phyloP scores from a whole-genome alignment of 768 basidiomycete genomes.

The Exidia glandulosa region DNA sequence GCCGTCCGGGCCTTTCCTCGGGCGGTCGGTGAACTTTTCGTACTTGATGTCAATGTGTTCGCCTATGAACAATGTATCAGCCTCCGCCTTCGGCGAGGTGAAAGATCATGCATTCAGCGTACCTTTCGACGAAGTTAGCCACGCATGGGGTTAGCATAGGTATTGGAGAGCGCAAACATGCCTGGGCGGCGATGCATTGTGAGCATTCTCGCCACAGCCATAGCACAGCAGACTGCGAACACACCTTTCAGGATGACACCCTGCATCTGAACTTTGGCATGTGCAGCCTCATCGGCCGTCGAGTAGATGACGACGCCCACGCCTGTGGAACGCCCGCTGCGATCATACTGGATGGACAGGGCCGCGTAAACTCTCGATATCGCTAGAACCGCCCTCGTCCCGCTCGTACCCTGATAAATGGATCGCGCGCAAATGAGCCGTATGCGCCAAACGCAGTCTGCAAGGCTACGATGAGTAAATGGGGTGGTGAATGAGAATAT shows the following conservation, averaged over 20 bases:
- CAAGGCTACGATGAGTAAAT: slow-evolving; percentile 7
- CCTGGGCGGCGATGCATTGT: too few relatives aligned
- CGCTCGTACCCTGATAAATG: slow-evolving; percentile 84
- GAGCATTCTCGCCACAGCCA: too few relatives aligned
- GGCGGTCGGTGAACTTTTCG: slow-evolving; percentile 27
- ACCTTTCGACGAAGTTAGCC: too few relatives aligned
- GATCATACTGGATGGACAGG: slow-evolving; percentile 66
- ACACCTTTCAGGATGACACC: slow-evolving; percentile 84
- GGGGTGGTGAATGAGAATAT: too few relatives aligned
- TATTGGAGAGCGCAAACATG: too few relatives aligned
- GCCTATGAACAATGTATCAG: slow-evolving; percentile 28
- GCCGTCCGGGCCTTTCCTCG: slow-evolving; percentile 25
- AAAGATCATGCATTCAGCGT: too few relatives aligned
- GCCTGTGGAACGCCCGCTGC: slow-evolving; percentile 86
- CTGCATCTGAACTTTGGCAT: slow-evolving; percentile 75
- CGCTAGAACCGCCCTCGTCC: slow-evolving; percentile 30
- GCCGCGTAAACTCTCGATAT: slow-evolving; percentile 29
- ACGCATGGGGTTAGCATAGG: too few relatives aligned
- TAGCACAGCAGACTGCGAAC: too few relatives aligned
- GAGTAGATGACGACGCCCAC: slow-evolving; percentile 72
- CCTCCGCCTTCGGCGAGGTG: not conserved
- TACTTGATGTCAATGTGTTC: slow-evolving; percentile 68
- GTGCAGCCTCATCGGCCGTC: slow-evolving; percentile 64
- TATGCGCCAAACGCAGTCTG: slow-evolving; percentile 89
- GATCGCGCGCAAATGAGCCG: slow-evolving; percentile 87